A percentile compares a stretch with the other conserved stretches of the same genome.
These are phyloP conservation scores for Suillus spraguei DNA, from an alignment of 768 basidiomycete genomes.

Conservation along the genomic window DNA sequence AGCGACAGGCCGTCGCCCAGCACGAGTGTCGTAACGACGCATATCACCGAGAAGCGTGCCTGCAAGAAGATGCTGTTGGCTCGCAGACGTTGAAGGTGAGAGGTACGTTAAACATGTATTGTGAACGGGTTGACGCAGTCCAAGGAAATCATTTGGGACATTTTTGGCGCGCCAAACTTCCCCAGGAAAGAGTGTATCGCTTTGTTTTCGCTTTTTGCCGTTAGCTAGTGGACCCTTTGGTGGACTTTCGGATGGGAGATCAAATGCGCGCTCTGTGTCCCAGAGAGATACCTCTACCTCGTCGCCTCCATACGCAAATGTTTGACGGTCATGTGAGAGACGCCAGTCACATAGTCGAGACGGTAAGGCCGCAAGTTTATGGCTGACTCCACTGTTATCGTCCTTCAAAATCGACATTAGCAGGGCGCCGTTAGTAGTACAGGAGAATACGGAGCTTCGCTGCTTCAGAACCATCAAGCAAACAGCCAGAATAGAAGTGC, in stretches of 20 bases:
- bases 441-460: conserved; percentile 55
- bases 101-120: conserved; percentile 71
- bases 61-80: conserved; percentile 56
- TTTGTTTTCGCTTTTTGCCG: conserved; percentile 53
- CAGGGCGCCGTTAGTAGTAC: conserved; percentile 77
- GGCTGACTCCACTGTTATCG: conserved; percentile 23
- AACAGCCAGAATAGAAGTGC: conserved; percentile 18
- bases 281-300: conserved; percentile 86
- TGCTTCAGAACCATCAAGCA: conserved; percentile 9
- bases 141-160: conserved; percentile 75
- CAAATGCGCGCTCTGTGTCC: conserved; percentile 65
- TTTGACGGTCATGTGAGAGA: conserved; percentile 49
- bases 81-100: conserved; percentile 35
- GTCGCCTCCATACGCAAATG: conserved; percentile 83
- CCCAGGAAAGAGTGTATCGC: conserved; percentile 59
- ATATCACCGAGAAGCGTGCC: conserved; percentile 78
- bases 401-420: conserved; percentile 44
- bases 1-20: conserved; percentile 65
- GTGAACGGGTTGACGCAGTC: conserved; percentile 77
- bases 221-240: conserved; percentile 17
- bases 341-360: conserved; percentile 72
- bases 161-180: conserved; percentile 89
- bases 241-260: conserved; percentile 22
- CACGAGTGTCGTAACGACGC: conserved; percentile 76
- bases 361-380: conserved; percentile 52